Evolutionary conservation across 768 basidiomycete genomes (phyloP), one percentile per base, ranked within the genome.

Genomic region (Russula foetens): DNA sequence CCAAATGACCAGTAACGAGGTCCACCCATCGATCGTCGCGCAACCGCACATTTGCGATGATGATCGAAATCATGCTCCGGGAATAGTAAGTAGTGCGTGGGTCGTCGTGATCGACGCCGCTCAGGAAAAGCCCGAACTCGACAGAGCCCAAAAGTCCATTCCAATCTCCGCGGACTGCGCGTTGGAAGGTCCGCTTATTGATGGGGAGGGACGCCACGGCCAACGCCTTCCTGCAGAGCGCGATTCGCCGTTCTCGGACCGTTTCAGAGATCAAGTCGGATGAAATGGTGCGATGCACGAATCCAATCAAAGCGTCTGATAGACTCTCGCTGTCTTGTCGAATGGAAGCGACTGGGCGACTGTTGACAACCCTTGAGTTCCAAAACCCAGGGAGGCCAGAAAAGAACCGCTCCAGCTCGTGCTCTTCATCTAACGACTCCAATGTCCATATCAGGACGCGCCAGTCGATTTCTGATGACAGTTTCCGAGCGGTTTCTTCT

Each of bases 361-460:
- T 19, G 2, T n/a, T 15, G 7, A 58, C 49, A 7, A 11, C 39
- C 5, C 9, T 6, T 4, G 39, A 58, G 19, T 8, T 24, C 15
- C 48, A 58, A 9, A 41, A 23, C 9, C 49, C 19, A 7, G 56
- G 41, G 21, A 48, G 15, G 11, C 39, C 7, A 6, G 49, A 35
- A 35, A 58, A 58, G 39, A 58, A 58, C 5, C 50, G 28, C 31
- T 58, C 57, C 17, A 58, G 24, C 21, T 58, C 57, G 1, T 43
- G 21, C n/a, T 59, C 58, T 11, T 53, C 26, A 11, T 53, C 44
- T n/a, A 53, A 41, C 1, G 51, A 47, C 21, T 43, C 12, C n/a
- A 59, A 47, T 23, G 46, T 59, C 52, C 24, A 48, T 5, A 11
- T n/a, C 21, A 59, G 43, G 1, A 46, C 26, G n/a, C 45, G 35